Evolutionary conservation across 2,329 filamentous ascomycete species (phyloP), one percentile per base, ranked within the genome.

Genomic region (Fusarium equiseti): DNA sequence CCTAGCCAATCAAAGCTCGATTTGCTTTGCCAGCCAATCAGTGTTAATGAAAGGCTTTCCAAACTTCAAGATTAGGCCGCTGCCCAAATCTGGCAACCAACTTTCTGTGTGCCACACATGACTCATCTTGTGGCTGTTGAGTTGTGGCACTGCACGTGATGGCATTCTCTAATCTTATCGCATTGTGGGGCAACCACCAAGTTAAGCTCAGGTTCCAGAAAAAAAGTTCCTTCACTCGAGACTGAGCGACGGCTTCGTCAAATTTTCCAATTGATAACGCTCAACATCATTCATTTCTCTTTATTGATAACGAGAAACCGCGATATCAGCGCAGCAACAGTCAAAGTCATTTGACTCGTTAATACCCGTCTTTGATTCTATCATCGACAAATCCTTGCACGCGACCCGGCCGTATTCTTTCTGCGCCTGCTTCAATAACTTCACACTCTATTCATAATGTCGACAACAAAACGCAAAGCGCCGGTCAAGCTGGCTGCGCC

Each of bases 381-480:
- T 70, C 52, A 51, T 54, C 43, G 43, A 40, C 29, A 32, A 32
- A 59, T 52, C 63, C 53, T 40, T 72, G 63, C 71, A 75, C 63
- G 57, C 71, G 63, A 69, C 68, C 56, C 50, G 5, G 50, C 53
- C 49, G 20, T 45, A 20, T 50, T 45, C 55, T 52, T 48, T 60
- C 49, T 59, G 42, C 61, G 52, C 52, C 54, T 27, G 48, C 54
- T 58, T 61, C 66, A 55, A 60, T 31, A 43, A 45, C 53, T 59
- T 61, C 52, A 56, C 49, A 55, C 42, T 53, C 50, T 16, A 66
- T 35, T 75, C 73, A 74, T 76, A 66, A 89, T 89, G 85, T 88
- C 88, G 66, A 86, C 88, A 66, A 86, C 88, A 46, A 91, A 89
- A 80, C 83, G 88, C 77, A 91, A 89, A 84, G 82, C 85, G 61